These are phyloP conservation scores for Chalara sp. DNA, from an alignment of 2,329 filamentous ascomycete species.

Conservation along the genomic window DNA sequence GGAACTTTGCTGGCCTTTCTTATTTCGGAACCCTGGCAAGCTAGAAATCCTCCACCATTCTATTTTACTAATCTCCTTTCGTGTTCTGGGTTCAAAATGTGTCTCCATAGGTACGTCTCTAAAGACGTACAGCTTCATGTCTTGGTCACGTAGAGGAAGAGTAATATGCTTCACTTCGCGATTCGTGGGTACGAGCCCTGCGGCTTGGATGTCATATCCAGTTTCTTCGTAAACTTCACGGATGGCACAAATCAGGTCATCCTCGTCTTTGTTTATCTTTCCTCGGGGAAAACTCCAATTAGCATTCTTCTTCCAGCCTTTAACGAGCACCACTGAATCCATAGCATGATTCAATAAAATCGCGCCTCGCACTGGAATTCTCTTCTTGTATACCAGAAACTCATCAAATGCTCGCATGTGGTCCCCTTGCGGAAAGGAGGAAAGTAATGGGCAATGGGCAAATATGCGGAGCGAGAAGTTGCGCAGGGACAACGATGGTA, in stretches of 20 bases:
- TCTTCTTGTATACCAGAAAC: slow-evolving; percentile 90
- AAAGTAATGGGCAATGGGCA: slow-evolving; percentile 84
- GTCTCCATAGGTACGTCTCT: slow-evolving; percentile 82
- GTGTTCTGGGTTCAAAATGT: slow-evolving; percentile 78
- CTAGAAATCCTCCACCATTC: slow-evolving; percentile 90
- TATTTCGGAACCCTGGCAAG: slow-evolving; percentile 70
- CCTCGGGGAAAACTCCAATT: slow-evolving; percentile 96
- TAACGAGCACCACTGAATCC: slow-evolving; percentile 89
- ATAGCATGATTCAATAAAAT: slow-evolving; percentile 91
- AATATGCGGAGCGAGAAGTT: slow-evolving; percentile 88
- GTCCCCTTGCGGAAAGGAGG: slow-evolving; percentile 69
- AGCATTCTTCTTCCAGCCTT: slow-evolving; percentile 95
- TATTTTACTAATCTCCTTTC: slow-evolving; percentile 97
- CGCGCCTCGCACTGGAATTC: slow-evolving; percentile 87
- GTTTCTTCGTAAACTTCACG: slow-evolving; percentile 96
- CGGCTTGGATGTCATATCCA: slow-evolving; percentile 71
- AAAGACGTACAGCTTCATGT: slow-evolving; percentile 89
- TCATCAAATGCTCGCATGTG: slow-evolving; percentile 82
- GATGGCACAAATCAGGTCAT: slow-evolving; percentile 87
- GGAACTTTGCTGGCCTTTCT: slow-evolving; percentile 47
- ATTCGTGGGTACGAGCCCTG: slow-evolving; percentile 68
- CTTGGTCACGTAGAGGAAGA: slow-evolving; percentile 84
- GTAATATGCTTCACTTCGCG: slow-evolving; percentile 77
- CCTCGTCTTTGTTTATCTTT: slow-evolving; percentile 97
- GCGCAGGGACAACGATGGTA: slow-evolving; percentile 80